These are phyloP conservation scores for Trichosporon asahii DNA, from an alignment of 1,284 basidiomycete genomes.

Conservation along the genomic window DNA sequence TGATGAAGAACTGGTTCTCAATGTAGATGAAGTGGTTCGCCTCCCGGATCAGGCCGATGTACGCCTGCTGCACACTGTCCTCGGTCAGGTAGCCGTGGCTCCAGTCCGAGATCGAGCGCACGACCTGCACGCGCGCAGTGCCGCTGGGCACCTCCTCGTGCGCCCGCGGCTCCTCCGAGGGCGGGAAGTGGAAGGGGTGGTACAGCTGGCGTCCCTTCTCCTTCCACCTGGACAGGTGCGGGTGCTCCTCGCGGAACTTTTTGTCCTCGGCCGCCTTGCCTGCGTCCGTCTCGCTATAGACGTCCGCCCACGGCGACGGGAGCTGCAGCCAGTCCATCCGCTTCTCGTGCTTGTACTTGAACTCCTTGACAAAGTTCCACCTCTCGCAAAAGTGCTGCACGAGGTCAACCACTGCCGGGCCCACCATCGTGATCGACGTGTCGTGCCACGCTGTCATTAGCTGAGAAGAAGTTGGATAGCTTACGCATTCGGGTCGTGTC, in stretches of 20 bases:
- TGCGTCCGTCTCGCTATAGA: slow-evolving; percentile 30
- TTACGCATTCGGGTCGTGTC: slow-evolving; percentile 61
- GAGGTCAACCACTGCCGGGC: slow-evolving; percentile 79
- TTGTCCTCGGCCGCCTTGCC: slow-evolving; percentile 33
- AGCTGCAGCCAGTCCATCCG: slow-evolving; percentile 74
- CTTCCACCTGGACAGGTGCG: slow-evolving; percentile 48
- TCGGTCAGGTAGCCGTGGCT: slow-evolving; percentile 83
- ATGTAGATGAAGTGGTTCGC: slow-evolving; percentile 87
- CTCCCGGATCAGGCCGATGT: slow-evolving; percentile 71
- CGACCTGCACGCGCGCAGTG: slow-evolving; percentile 45
- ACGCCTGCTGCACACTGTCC: slow-evolving; percentile 77
- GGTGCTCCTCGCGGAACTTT: slow-evolving; percentile 46
- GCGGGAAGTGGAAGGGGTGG: slow-evolving; percentile 51
- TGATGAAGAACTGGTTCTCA: slow-evolving; percentile 93
- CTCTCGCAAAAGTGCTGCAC: slow-evolving; percentile 82
- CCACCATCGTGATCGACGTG: slow-evolving; percentile 69
- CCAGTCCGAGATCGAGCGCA: slow-evolving; percentile 84
- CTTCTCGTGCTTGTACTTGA: slow-evolving; percentile 54
- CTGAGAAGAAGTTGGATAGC: slow-evolving; percentile 11
- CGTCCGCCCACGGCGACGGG: slow-evolving; percentile 55
- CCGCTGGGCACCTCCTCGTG: slow-evolving; percentile 44
- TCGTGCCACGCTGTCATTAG: slow-evolving; percentile 51
- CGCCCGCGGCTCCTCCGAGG: slow-evolving; percentile 39
- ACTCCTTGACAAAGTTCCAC: slow-evolving; percentile 53
- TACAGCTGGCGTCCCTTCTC: slow-evolving; percentile 44